phyloP scores from a whole-genome alignment of 257 asterid genomes.

The Solanum verrucosum region DNA sequence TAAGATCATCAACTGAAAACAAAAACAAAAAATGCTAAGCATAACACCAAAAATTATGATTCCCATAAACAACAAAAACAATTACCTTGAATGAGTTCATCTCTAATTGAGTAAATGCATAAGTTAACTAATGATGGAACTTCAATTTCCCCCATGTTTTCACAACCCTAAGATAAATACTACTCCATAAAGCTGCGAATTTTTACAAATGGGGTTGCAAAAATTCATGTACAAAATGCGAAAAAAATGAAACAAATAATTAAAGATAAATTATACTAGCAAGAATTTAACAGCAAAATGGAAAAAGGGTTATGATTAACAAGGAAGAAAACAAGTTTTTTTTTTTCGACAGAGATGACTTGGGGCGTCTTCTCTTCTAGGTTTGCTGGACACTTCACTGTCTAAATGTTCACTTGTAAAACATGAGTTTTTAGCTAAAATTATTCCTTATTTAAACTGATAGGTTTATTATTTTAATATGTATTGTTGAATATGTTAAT shows the following conservation, averaged over 20 bases:
- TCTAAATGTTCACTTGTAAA: not conserved
- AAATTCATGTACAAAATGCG: not conserved
- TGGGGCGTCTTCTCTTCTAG: not conserved
- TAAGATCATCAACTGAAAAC: conserved; percentile 32
- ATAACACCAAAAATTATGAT: not conserved
- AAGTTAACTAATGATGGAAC: conserved; percentile 46
- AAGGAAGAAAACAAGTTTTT: not conserved
- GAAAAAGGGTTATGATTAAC: not conserved
- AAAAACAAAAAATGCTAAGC: not conserved
- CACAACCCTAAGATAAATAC: not conserved
- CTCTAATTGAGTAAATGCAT: conserved; percentile 42
- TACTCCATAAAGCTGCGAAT: not conserved
- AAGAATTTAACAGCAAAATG: not conserved
- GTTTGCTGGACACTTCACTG: not conserved
- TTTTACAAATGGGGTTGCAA: not conserved
- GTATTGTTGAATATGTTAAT: not conserved
- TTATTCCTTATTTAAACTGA: not conserved
- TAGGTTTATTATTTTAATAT: too few relatives aligned
- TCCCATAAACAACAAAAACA: not conserved
- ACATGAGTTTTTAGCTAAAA: not conserved
- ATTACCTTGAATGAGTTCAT: conserved; percentile 45
- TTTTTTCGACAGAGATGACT: not conserved
- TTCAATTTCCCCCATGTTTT: conserved; percentile 3
- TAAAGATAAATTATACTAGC: not conserved
- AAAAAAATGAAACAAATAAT: not conserved